phyloP scores from a whole-genome alignment of 2,329 filamentous ascomycete species.

The Myriosclerotinia duriaeana region DNA sequence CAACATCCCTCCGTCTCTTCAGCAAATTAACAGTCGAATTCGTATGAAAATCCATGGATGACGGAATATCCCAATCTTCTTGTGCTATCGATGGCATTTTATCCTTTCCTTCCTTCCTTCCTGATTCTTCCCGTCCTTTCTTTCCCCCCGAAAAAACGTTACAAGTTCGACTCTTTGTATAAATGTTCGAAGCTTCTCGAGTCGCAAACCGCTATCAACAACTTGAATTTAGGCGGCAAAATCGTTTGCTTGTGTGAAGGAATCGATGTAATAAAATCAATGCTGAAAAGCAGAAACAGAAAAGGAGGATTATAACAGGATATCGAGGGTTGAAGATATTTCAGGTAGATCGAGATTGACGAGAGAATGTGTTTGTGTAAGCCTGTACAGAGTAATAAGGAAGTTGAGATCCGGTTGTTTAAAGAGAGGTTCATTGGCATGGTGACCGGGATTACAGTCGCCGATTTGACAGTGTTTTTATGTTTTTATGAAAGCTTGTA shows the following conservation, averaged over 20 bases:
- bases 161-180: not conserved
- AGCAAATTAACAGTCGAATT: slow-evolving; percentile 17
- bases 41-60: slow-evolving; percentile 18
- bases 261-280: no score
- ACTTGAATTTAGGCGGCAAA: not conserved
- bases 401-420: not conserved
- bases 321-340: not conserved
- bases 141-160: not conserved
- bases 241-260: not conserved
- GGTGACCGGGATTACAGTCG: not conserved
- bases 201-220: not conserved
- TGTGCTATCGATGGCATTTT: slow-evolving; percentile 37
- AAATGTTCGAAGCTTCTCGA: not conserved
- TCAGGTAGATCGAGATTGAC: not conserved
- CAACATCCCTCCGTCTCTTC: slow-evolving; percentile 35
- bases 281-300: not conserved
- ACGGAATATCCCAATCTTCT: slow-evolving; percentile 22
- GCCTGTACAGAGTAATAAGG: no score
- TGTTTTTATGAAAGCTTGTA: not conserved
- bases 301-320: no score
- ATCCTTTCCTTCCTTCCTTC: not conserved
- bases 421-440: slow-evolving; percentile 4
- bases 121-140: not conserved
- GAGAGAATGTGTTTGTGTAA: not conserved
- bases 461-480: not conserved